Conservation (phyloP, 108 stramenopile genomes). For the Ochromonas danica region DNA sequence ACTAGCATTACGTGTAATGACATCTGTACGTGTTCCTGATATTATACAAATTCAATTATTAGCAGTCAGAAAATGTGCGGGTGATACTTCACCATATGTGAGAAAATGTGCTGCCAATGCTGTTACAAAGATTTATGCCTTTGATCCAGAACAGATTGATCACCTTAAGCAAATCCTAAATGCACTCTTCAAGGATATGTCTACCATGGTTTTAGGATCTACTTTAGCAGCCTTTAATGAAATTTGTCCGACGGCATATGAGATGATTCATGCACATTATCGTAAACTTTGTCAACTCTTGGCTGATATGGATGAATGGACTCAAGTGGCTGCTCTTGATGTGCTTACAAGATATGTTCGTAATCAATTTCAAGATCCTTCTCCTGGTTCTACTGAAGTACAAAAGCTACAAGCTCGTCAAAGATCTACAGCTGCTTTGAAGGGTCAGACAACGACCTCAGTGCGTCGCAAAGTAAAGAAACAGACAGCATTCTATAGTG, state of each 20-base stretch:
- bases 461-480: constrained; percentile 79
- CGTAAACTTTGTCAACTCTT: constrained; percentile 93
- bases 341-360: constrained; percentile 82
- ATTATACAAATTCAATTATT: constrained; percentile 97
- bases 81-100: constrained; percentile 90
- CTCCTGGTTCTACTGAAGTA: not conserved
- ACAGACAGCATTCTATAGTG: constrained; percentile 94
- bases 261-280: constrained; percentile 81
- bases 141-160: constrained; percentile 48
- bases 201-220: constrained; percentile 90
- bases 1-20: constrained; percentile 89
- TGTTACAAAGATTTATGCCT: constrained; percentile 71
- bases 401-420: constrained; percentile 1
- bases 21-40: constrained; percentile 88
- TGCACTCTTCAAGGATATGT: constrained; percentile 64
- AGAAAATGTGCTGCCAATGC: constrained; percentile 95
- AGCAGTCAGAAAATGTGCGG: constrained; percentile 85
- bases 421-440: not conserved
- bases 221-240: constrained; percentile 86
- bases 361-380: constrained; percentile 68
- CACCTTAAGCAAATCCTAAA: constrained; percentile 51
- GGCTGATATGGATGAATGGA: constrained; percentile 99
- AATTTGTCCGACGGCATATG: constrained; percentile 80
- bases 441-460: constrained; percentile 37
- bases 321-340: constrained; percentile 67